These are phyloP conservation scores for Fusarium keratoplasticum DNA, from an alignment of 2,329 filamentous ascomycete genomes.

Conservation along the genomic window DNA sequence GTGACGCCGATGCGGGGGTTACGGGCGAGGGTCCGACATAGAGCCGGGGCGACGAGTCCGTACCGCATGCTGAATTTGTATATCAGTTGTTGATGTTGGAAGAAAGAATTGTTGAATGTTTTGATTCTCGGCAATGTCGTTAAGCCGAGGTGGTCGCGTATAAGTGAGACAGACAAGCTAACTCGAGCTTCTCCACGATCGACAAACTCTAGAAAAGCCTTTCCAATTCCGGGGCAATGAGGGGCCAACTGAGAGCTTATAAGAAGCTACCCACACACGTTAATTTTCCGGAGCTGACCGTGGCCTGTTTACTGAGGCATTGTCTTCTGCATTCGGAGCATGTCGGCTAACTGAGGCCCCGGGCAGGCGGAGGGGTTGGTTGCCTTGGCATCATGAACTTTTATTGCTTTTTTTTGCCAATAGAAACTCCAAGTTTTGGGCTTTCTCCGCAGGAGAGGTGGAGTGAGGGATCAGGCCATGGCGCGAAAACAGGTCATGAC, in stretches of 20 bases:
- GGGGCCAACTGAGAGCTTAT: not conserved
- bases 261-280: not conserved
- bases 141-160: not conserved
- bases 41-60: constrained; percentile 13
- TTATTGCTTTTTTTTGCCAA: not conserved
- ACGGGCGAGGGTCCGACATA: constrained; percentile 13
- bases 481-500: not conserved
- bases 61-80: constrained; percentile 19
- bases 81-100: not conserved
- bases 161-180: not conserved
- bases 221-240: not conserved
- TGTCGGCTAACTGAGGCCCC: constrained; percentile 22
- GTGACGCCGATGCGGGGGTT: constrained; percentile 10
- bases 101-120: not conserved
- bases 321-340: constrained; percentile 11
- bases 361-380: constrained; percentile 19
- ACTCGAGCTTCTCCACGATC: not conserved
- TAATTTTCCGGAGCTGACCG: constrained; percentile 13
- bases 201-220: not conserved
- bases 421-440: not conserved
- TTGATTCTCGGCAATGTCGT: not conserved
- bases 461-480: constrained; percentile 12
- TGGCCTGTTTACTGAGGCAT: constrained; percentile 11
- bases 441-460: constrained; percentile 3
- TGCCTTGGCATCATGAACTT: not conserved